Evolutionary conservation across 108 stramenopile species (phyloP).

Genomic region (Parietichytrium sp.): DNA sequence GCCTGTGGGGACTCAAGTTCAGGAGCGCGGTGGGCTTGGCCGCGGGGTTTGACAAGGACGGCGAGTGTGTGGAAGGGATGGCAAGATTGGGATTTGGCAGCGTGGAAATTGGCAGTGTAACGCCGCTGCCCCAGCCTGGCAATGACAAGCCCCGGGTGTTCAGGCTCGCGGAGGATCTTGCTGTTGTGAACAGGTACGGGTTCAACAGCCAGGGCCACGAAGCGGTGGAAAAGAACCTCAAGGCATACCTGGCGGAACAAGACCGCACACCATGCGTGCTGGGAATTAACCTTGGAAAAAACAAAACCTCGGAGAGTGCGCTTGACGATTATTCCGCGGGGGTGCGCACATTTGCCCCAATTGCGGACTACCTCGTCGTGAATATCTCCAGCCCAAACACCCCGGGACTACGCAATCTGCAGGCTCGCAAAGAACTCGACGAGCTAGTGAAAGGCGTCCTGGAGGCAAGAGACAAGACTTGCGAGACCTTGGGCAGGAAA

Average conservation of each 20-base stretch:
- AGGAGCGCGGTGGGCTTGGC: constrained; percentile 82
- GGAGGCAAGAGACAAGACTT: constrained; percentile 60
- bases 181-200: constrained; percentile 90
- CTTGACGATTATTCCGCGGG: constrained; percentile 73
- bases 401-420: constrained; percentile 81
- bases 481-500: constrained; percentile 8
- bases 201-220: constrained; percentile 81
- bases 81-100: constrained; percentile 79
- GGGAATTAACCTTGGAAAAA: constrained; percentile 90
- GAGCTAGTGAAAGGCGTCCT: constrained; percentile 65
- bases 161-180: constrained; percentile 79
- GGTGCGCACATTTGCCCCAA: constrained; percentile 73
- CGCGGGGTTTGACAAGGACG: constrained; percentile 95
- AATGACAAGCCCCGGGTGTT: constrained; percentile 94
- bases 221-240: constrained; percentile 60
- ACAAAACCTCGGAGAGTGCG: constrained; percentile 67
- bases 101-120: constrained; percentile 83
- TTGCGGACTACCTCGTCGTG: constrained; percentile 90
- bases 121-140: constrained; percentile 81
- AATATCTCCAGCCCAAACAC: constrained; percentile 88
- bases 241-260: not conserved
- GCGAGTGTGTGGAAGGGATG: constrained; percentile 69
- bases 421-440: constrained; percentile 63
- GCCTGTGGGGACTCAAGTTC: constrained; percentile 50
- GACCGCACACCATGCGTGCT: not conserved